Percentiles rank a stretch among this genome's conserved stretches.
Evolutionary conservation across 257 asterid species (phyloP).

Genomic region (Cynanchum wilfordii): DNA sequence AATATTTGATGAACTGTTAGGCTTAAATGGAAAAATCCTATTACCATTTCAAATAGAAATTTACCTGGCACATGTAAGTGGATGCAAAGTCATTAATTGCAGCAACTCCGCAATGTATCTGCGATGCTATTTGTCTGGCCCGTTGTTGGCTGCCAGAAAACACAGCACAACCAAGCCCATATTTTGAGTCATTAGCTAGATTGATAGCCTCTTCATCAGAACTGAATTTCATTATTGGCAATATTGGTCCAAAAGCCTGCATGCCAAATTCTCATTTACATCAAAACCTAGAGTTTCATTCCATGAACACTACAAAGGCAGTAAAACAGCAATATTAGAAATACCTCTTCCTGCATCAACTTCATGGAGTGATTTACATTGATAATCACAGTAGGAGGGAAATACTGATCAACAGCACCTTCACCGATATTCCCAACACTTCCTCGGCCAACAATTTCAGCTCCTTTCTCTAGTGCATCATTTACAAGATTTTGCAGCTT

Average conservation of each 20-base stretch:
- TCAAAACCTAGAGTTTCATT: slow-evolving; percentile 11
- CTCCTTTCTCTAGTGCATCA: slow-evolving; percentile 88
- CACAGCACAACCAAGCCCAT: slow-evolving; percentile 98
- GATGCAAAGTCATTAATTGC: slow-evolving; percentile 93
- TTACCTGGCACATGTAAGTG: slow-evolving; percentile 95
- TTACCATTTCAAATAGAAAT: neutral
- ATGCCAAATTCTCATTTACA: slow-evolving; percentile 13
- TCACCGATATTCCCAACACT: slow-evolving; percentile 94
- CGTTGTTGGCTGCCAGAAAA: slow-evolving; percentile 92
- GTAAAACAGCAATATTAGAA: neutral
- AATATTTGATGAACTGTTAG: neutral
- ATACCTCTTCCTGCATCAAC: slow-evolving; percentile 98
- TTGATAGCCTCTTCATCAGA: slow-evolving; percentile 79
- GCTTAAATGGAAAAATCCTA: neutral
- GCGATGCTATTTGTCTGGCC: slow-evolving; percentile 75
- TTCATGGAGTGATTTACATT: slow-evolving; percentile 90
- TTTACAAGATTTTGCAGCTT: slow-evolving; percentile 82
- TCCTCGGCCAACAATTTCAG: slow-evolving; percentile 89
- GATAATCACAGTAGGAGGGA: slow-evolving; percentile 89
- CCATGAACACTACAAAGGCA: neutral
- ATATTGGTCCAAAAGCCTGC: slow-evolving; percentile 97
- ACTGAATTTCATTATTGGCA: slow-evolving; percentile 93
- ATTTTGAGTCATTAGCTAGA: slow-evolving; percentile 90
- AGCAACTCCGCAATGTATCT: slow-evolving; percentile 81
- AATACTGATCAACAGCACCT: slow-evolving; percentile 95